Evolutionary conservation across 495 filamentous ascomycete genomes (phyloP).

Genomic region (Hyaloscypha bicolor): DNA sequence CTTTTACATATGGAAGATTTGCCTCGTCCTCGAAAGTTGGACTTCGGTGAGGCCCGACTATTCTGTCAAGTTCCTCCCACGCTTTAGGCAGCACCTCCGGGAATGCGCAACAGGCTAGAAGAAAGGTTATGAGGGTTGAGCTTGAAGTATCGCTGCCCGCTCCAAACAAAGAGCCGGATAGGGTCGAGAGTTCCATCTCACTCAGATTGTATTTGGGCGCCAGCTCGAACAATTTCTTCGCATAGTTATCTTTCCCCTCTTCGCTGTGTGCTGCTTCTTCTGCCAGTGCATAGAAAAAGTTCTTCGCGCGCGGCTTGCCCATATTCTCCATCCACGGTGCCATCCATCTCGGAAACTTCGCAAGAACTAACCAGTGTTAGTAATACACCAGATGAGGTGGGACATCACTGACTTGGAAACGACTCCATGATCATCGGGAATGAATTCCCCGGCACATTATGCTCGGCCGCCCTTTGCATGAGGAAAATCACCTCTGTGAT

Average conservation of each 20-base stretch:
- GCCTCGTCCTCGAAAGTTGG: conserved; percentile 60
- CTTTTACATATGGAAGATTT: conserved; percentile 59
- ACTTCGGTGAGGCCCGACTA: conserved; percentile 53
- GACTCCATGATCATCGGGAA: conserved; percentile 67
- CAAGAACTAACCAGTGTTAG: conserved; percentile 47
- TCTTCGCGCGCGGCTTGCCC: conserved; percentile 40
- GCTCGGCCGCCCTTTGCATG: conserved; percentile 65
- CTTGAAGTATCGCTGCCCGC: conserved; percentile 46
- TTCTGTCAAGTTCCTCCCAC: conserved; percentile 58
- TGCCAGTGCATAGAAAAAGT: conserved; percentile 59
- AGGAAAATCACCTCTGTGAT: conserved; percentile 62
- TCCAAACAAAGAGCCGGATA: conserved; percentile 55
- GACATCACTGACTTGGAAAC: conserved; percentile 44
- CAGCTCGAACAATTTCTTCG: conserved; percentile 54
- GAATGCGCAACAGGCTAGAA: conserved; percentile 50
- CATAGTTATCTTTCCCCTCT: conserved; percentile 52
- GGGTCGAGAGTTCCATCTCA: conserved; percentile 57
- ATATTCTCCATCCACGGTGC: conserved; percentile 63
- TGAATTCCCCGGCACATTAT: conserved; percentile 64
- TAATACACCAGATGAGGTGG: conserved; percentile 27
- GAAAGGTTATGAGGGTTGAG: conserved; percentile 38
- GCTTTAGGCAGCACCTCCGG: conserved; percentile 51
- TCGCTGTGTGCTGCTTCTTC: conserved; percentile 52
- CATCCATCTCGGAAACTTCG: conserved; percentile 56
- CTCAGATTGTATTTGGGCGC: conserved; percentile 51